Evolutionary conservation across 495 filamentous ascomycete genomes (phyloP), one percentile per base, ranked within the genome.

Genomic region (Cercophora samala): DNA sequence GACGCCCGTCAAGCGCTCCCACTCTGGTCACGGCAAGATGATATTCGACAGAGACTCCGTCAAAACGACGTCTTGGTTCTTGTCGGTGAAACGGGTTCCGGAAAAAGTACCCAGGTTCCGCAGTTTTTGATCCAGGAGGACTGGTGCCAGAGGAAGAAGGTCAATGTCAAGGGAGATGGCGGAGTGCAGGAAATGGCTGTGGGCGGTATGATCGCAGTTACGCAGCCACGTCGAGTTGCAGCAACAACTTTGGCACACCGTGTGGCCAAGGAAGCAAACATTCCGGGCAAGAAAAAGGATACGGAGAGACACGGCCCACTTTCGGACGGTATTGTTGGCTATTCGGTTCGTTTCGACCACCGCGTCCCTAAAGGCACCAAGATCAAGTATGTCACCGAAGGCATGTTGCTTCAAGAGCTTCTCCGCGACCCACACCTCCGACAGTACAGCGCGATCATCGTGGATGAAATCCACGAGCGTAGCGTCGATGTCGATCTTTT

Each of bases 401-500:
- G 96, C 63, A 98, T 97, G 91, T 81, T 99, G 58, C 81, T 99
- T 17, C 93, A 97, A 77, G 96, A 99, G 76, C 89, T 98, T 81
- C 77, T 98, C 55, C 84, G 89, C 63, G 96, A 98, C 76, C 92
- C 94, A 2, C 82, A 87, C 75, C 79, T 99, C 69, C 85, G 82
- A 29, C 86, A 90, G 71, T 99, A 99, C 74, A 94, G 91, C 68
- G 92, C 90, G 1, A 84, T 99, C 3, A 84, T 98, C 60, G 91
- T 99, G 11, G 96, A 99, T 79, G 96, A 99, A 73, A 93, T 98
- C 3, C 96, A 99, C 79, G 96, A 99, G 78, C 85, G 96, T 64
- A 96, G 94, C 64, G 86, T 97, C n/a, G 97, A 97, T 72, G 94
- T 97, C 18, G 96, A 99, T 81, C 77, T 98, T 60, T 80, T 96